Percentiles rank a stretch among this genome's conserved stretches.
Evolutionary conservation across 805 yeast species (phyloP).

Genomic region (Candida yuanshanica): DNA sequence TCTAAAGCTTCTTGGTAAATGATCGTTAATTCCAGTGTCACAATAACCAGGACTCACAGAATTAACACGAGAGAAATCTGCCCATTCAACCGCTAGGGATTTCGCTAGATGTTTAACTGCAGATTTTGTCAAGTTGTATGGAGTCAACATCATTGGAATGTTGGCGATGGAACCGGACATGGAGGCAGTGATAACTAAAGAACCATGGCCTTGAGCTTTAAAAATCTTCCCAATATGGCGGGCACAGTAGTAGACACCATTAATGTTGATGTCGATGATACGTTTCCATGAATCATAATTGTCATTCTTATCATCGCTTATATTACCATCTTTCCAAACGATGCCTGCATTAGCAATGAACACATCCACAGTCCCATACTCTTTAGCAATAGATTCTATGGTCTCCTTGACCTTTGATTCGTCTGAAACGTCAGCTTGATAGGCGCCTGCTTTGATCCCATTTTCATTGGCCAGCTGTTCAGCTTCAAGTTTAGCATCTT

Average conservation of each 20-base stretch:
- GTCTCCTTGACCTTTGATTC: constrained; percentile 14
- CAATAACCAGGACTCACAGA: constrained; percentile 77
- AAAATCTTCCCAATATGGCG: constrained; percentile 65
- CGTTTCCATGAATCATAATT: constrained; percentile 52
- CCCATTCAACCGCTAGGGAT: constrained; percentile 75
- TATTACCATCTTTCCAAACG: constrained; percentile 63
- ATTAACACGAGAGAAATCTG: constrained; percentile 72
- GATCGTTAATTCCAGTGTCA: constrained; percentile 54
- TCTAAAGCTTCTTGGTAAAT: constrained; percentile 35
- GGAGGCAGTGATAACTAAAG: constrained; percentile 74
- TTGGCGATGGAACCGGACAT: constrained; percentile 86
- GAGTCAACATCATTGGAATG: constrained; percentile 79
- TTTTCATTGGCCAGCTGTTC: constrained; percentile 28
- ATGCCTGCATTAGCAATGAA: constrained; percentile 86
- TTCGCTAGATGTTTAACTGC: constrained; percentile 64
- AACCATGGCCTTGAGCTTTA: constrained; percentile 64
- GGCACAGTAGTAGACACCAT: constrained; percentile 76
- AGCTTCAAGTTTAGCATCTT: no score
- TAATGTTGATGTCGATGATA: constrained; percentile 64
- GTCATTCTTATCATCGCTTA: constrained; percentile 26
- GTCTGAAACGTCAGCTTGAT: constrained; percentile 19
- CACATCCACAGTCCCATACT: constrained; percentile 68
- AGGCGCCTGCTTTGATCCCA: constrained; percentile 50
- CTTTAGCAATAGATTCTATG: constrained; percentile 39
- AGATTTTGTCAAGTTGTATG: constrained; percentile 78